Conservation (phyloP, 306 rosid genomes). For the Trichosanthes truncata region DNA sequence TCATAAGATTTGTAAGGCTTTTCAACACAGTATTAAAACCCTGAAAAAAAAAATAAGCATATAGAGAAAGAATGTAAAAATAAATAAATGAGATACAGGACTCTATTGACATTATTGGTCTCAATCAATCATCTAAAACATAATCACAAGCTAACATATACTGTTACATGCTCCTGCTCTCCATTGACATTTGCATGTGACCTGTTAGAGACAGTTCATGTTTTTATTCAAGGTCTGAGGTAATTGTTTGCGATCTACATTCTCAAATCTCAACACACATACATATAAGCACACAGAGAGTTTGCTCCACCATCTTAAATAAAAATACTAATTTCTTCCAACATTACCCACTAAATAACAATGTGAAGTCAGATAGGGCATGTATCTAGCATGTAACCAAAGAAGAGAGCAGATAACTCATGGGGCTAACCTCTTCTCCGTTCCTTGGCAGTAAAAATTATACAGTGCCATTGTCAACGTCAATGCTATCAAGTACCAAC, state of each 20-base stretch:
- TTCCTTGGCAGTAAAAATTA: not conserved
- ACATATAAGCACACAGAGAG: not conserved
- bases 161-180: not conserved
- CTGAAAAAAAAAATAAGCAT: not conserved
- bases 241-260: not conserved
- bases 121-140: not conserved
- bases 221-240: not conserved
- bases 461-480: not conserved
- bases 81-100: not conserved
- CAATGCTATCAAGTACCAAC: not conserved
- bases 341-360: not conserved
- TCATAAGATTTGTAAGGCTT: not conserved
- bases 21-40: not conserved
- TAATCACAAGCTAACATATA: not conserved
- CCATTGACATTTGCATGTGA: not conserved
- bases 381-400: not conserved
- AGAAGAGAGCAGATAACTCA: not conserved
- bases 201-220: not conserved
- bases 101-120: not conserved
- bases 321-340: not conserved
- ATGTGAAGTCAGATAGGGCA: not conserved
- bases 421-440: not conserved
- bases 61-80: not conserved
- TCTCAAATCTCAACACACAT: not conserved
- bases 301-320: not conserved